Base-by-base conservation (phyloP, 805 yeast species). In the Saccharomycopsis schoenii region DNA sequence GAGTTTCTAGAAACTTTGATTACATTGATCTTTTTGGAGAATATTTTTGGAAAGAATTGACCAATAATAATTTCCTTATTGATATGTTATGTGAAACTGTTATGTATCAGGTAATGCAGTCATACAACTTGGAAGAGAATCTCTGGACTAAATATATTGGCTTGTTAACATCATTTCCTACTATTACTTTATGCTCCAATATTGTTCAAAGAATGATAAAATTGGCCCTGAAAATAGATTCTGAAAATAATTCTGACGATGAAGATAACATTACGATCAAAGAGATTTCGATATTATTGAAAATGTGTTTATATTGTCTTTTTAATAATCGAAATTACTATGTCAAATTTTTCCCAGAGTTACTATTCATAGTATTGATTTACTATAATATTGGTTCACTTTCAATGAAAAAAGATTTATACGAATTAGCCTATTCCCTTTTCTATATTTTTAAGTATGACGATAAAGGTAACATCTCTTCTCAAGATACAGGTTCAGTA, bases 181-280 rank as follows among this genome's bases (percentile, higher is more conserved):
- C 84, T 1, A 72, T 79, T 24, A 85, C 80, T 64, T 74, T 82
- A 1, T 81, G 84, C 67, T 80, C 83, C 17, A 75, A 77, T 56
- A 74, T 81, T 1, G 73, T 82, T 40, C 66, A 72, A 14, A 70
- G 83, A 59, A 68, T 83, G 41, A 74, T 77, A 21, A 70, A 71
- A 5, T 75, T 79, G 59, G 77, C 83, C 3, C 72, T 72, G 55
- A 68, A 69, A 17, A 70, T 69, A 12, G 67, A 66, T 25, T 50
- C 47, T 43, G 47, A 52, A 14, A 24, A 55, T 21, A 65, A 64
- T 47, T 69, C 41, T 37, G 12, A 69, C 57, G 65, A 69, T 5
- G 73, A 71, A 50, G 57, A 36, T 37, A 72, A 72, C 56, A 76
- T 73, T 61, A 71, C 76, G 1, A 76, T 82, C 71, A 75, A 81